phyloP scores from a whole-genome alignment of 306 rosid genomes.

The Corylus americana region DNA sequence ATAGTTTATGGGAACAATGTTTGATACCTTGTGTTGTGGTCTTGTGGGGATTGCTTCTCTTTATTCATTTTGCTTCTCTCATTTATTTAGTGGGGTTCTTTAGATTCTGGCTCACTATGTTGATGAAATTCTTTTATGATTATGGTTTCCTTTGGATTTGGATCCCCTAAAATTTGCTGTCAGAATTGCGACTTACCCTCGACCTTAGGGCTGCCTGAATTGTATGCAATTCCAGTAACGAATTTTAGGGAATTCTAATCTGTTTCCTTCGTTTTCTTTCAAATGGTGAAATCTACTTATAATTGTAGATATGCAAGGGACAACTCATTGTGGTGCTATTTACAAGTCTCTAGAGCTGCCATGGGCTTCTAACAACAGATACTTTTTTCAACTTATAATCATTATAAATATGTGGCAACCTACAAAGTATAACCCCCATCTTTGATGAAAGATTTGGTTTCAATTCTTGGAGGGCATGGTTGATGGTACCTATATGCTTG shows the following conservation, averaged over 20 bases:
- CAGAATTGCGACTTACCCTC: no score
- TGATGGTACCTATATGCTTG: no score
- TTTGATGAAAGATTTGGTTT: no score
- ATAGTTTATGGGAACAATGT: neutral
- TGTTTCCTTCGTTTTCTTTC: neutral
- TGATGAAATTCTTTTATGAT: neutral
- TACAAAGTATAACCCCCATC: no score
- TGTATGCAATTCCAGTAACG: no score
- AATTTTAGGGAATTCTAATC: no score
- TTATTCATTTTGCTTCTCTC: neutral
- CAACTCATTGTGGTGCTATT: neutral
- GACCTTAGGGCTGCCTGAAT: no score
- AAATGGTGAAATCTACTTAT: neutral
- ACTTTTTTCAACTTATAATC: no score
- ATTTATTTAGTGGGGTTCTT: neutral
- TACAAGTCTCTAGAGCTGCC: no score
- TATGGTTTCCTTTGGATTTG: neutral
- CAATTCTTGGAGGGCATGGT: no score
- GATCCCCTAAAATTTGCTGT: no score
- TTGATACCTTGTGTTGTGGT: neutral
- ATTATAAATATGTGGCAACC: neutral
- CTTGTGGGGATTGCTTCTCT: slow-evolving; percentile 9
- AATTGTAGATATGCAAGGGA: neutral
- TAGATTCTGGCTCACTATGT: neutral
- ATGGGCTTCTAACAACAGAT: no score